These are phyloP conservation scores for Erysimum cheiranthoides DNA, from an alignment of 345 rosid species.

Conservation along the genomic window DNA sequence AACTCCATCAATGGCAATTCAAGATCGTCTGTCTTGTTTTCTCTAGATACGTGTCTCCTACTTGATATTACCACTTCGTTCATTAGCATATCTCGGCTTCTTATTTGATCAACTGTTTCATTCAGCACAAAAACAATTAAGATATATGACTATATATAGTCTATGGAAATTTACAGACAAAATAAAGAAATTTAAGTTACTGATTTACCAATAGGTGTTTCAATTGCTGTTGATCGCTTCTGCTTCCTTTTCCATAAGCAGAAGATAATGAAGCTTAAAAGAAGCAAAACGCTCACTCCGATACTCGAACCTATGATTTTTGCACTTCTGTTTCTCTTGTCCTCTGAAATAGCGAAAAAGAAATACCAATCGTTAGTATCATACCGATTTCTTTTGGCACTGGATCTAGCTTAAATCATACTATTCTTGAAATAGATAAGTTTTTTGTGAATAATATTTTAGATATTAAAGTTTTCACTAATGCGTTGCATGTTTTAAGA, in stretches of 20 bases:
- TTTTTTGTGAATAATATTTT: not conserved
- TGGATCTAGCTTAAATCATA: not conserved
- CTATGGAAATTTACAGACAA: not conserved
- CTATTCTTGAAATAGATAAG: not conserved
- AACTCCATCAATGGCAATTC: slow-evolving; percentile 43
- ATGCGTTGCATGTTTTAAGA: not conserved
- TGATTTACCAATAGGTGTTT: slow-evolving; percentile 32
- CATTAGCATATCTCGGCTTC: slow-evolving; percentile 70
- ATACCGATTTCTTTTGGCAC: not conserved
- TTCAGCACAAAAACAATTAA: not conserved
- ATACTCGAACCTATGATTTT: slow-evolving; percentile 55
- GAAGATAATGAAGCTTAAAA: slow-evolving; percentile 47
- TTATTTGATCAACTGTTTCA: slow-evolving; percentile 53
- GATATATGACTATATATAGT: not conserved
- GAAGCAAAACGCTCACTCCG: slow-evolving; percentile 53
- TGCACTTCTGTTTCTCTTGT: slow-evolving; percentile 36
- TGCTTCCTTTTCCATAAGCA: slow-evolving; percentile 62
- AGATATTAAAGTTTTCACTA: not conserved
- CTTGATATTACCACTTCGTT: slow-evolving; percentile 65
- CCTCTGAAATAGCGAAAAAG: slow-evolving; percentile 48
- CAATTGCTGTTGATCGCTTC: slow-evolving; percentile 21
- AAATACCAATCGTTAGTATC: slow-evolving; percentile 9
- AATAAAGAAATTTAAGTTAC: not conserved
- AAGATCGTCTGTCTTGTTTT: slow-evolving; percentile 27
- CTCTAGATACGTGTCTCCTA: slow-evolving; percentile 57